phyloP scores from a whole-genome alignment of 139 green algal species.

The Haematococcus lacustris region DNA sequence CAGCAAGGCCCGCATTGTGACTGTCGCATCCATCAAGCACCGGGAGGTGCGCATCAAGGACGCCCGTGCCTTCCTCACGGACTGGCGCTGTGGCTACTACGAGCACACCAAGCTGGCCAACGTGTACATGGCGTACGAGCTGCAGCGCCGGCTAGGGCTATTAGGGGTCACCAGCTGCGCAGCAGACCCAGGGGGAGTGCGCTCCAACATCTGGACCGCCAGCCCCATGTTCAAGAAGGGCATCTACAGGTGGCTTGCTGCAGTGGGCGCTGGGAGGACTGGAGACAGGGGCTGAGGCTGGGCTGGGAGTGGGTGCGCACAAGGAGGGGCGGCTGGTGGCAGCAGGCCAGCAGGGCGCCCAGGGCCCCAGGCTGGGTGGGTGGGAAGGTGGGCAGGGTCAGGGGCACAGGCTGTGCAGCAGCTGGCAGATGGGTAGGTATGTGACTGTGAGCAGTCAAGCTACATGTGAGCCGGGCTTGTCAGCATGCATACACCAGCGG shows the following conservation, averaged over 20 bases:
- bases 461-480: too few species aligned
- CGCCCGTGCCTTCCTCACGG: constrained; percentile 22
- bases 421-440: too few species aligned
- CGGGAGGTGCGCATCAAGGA: constrained; percentile 27
- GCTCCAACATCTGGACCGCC: constrained; percentile 58
- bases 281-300: too few species aligned
- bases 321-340: too few species aligned
- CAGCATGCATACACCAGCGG: too few species aligned
- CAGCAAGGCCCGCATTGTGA: constrained; percentile 35
- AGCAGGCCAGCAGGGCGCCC: too few species aligned
- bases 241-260: constrained; percentile 25
- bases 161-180: constrained; percentile 22
- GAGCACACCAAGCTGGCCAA: constrained; percentile 53
- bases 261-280: background rate
- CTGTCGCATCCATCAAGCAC: constrained; percentile 36
- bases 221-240: constrained; percentile 34
- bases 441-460: too few species aligned
- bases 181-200: constrained; percentile 63
- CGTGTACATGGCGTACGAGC: constrained; percentile 37
- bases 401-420: too few species aligned
- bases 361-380: too few species aligned
- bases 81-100: constrained; percentile 25
- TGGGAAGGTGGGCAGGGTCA: too few species aligned
- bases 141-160: constrained; percentile 25
- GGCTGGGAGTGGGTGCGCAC: background rate